Percentiles rank a stretch among this genome's conserved stretches.
Conservation (phyloP, 2,329 filamentous ascomycete genomes). For the Xylariales sp. region DNA sequence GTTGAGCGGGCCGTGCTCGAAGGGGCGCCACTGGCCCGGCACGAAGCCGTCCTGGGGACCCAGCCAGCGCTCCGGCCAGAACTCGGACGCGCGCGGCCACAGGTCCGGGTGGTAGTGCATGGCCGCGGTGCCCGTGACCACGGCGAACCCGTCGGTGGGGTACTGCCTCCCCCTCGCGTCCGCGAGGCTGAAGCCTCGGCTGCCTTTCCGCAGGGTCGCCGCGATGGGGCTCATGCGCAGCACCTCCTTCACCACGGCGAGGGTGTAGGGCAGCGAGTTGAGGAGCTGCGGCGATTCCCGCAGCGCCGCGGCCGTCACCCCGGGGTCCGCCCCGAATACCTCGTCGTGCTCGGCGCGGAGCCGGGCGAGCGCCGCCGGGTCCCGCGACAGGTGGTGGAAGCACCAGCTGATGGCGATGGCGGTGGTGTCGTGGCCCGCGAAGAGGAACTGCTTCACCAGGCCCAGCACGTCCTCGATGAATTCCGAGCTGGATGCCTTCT, state of each 20-base stretch:
- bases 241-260: slow-evolving; percentile 31
- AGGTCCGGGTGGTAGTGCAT: slow-evolving; percentile 29
- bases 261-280: slow-evolving; percentile 23
- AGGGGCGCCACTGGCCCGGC: slow-evolving; percentile 19
- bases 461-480: too few relatives aligned
- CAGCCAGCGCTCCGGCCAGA: slow-evolving; percentile 33
- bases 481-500: too few relatives aligned
- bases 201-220: slow-evolving; percentile 31
- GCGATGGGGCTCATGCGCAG: slow-evolving; percentile 39
- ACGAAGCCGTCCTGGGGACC: slow-evolving; percentile 14
- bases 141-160: slow-evolving; percentile 14
- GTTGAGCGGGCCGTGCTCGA: slow-evolving; percentile 21
- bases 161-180: slow-evolving; percentile 32
- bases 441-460: slow-evolving; percentile 32
- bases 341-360: slow-evolving; percentile 31
- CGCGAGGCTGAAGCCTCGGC: slow-evolving; percentile 24
- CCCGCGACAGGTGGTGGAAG: slow-evolving; percentile 32
- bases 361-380: slow-evolving; percentile 18
- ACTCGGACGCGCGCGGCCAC: slow-evolving; percentile 27
- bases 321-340: slow-evolving; percentile 24
- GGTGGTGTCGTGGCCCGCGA: slow-evolving; percentile 63
- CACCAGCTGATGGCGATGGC: slow-evolving; percentile 50
- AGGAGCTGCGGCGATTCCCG: not conserved
- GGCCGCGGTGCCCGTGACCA: slow-evolving; percentile 13
- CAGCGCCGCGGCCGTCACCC: slow-evolving; percentile 11